phyloP scores from a whole-genome alignment of 257 asterid species.

The Nicotiana undulata region DNA sequence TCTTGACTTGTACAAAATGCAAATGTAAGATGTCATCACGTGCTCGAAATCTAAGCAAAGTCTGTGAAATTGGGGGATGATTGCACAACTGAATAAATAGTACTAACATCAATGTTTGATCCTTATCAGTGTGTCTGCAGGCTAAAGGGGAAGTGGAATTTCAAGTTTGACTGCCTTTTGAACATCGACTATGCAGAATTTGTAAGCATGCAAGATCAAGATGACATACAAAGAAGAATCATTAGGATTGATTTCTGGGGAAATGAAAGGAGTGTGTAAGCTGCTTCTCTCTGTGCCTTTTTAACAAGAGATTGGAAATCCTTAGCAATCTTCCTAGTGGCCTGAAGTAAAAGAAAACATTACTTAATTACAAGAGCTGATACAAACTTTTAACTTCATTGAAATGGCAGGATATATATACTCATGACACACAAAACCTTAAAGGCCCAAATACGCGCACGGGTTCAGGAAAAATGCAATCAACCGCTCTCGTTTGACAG shows the following conservation, averaged over 20 bases:
- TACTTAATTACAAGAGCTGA: too few relatives aligned
- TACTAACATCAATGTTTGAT: neutral
- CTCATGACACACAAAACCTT: neutral
- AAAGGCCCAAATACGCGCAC: neutral
- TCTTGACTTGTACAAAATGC: neutral
- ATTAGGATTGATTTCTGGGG: slow-evolving; percentile 26
- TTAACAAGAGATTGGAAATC: slow-evolving; percentile 85
- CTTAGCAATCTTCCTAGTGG: slow-evolving; percentile 75
- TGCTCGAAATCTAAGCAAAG: too few relatives aligned
- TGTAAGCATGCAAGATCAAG: neutral
- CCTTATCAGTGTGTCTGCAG: too few relatives aligned
- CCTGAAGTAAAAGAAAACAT: slow-evolving; percentile 33
- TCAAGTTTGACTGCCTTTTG: too few relatives aligned
- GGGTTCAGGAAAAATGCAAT: neutral
- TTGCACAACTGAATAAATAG: neutral
- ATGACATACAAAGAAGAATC: slow-evolving; percentile 3
- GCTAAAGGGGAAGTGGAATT: too few relatives aligned
- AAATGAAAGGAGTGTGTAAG: slow-evolving; percentile 59
- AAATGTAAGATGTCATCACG: neutral
- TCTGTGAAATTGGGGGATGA: neutral
- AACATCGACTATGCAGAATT: neutral
- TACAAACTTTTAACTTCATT: neutral
- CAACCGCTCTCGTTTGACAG: too few relatives aligned
- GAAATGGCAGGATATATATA: too few relatives aligned
- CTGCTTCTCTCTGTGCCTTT: slow-evolving; percentile 57